These are phyloP conservation scores for Stromatinia cepivora DNA, from an alignment of 2,329 filamentous ascomycete species.

Conservation along the genomic window DNA sequence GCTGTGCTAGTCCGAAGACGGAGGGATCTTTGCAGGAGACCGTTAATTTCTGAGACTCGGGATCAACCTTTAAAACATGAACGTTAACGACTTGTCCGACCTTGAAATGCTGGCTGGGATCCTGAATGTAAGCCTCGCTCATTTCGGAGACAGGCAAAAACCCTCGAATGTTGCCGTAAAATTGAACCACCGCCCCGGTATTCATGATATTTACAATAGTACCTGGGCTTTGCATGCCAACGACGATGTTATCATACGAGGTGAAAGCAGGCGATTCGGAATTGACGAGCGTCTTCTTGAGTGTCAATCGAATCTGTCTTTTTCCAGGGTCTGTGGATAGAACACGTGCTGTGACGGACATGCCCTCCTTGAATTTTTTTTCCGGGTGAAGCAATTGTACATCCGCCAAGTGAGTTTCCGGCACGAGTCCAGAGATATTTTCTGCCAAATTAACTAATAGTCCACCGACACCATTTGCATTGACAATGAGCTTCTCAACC, in stretches of 20 bases:
- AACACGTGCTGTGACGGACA: constrained; percentile 81
- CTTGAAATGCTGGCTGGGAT: constrained; percentile 86
- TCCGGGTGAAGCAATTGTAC: constrained; percentile 86
- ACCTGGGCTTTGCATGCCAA: constrained; percentile 78
- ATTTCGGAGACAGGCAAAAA: constrained; percentile 95
- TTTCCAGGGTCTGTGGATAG: constrained; percentile 75
- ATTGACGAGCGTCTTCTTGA: constrained; percentile 94
- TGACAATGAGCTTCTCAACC: constrained; percentile 81
- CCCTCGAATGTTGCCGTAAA: constrained; percentile 79
- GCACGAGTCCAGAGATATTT: constrained; percentile 83
- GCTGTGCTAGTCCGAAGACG: constrained; percentile 71
- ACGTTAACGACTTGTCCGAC: constrained; percentile 89
- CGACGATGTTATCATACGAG: constrained; percentile 69
- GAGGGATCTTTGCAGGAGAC: constrained; percentile 92
- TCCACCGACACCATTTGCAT: constrained; percentile 74
- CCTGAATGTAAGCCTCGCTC: constrained; percentile 93
- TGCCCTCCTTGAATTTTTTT: constrained; percentile 89
- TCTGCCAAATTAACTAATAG: constrained; percentile 82
- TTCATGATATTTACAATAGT: constrained; percentile 80
- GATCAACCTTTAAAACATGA: constrained; percentile 78
- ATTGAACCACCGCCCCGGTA: constrained; percentile 85
- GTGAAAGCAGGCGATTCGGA: constrained; percentile 80
- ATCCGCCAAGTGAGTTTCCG: constrained; percentile 86
- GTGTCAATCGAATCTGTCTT: constrained; percentile 78
- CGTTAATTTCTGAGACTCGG: constrained; percentile 68